Conservation (phyloP, 2,329 filamentous ascomycete genomes). For the Colletotrichum gloeosporioides region DNA sequence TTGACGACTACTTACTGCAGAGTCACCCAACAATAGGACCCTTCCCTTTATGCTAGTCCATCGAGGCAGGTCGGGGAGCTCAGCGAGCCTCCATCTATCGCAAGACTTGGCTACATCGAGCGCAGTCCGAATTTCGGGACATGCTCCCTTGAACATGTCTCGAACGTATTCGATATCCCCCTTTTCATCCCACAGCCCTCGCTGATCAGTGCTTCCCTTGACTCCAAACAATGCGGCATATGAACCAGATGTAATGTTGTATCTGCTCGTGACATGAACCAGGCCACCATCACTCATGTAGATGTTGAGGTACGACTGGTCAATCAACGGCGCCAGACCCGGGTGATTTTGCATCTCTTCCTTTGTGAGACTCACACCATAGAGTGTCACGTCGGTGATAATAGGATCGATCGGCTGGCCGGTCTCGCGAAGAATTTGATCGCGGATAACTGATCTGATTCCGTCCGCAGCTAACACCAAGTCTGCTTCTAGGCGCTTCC, state of each 20-base stretch:
- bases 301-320: constrained; percentile 23
- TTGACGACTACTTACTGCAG: constrained; percentile 1
- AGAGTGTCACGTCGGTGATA: constrained; percentile 23
- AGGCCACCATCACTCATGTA: constrained; percentile 24
- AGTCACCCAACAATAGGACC: constrained; percentile 23
- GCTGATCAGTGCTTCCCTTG: constrained; percentile 24
- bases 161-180: constrained; percentile 27
- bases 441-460: constrained; percentile 13
- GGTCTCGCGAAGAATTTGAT: background rate
- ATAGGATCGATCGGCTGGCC: constrained; percentile 20
- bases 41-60: constrained; percentile 24
- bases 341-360: background rate
- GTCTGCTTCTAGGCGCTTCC: background rate
- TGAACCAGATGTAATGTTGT: constrained; percentile 14
- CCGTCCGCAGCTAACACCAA: background rate
- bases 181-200: constrained; percentile 26
- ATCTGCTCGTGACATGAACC: constrained; percentile 17
- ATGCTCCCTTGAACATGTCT: constrained; percentile 11
- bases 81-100: constrained; percentile 26
- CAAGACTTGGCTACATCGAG: constrained; percentile 18
- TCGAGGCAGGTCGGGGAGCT: constrained; percentile 25
- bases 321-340: constrained; percentile 14
- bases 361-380: constrained; percentile 16
- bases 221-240: constrained; percentile 23
- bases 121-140: constrained; percentile 18